Percentiles rank a stretch among this genome's conserved stretches.
Evolutionary conservation across 2,329 filamentous ascomycete species (phyloP).

Genomic region (Fusarium stilboides): DNA sequence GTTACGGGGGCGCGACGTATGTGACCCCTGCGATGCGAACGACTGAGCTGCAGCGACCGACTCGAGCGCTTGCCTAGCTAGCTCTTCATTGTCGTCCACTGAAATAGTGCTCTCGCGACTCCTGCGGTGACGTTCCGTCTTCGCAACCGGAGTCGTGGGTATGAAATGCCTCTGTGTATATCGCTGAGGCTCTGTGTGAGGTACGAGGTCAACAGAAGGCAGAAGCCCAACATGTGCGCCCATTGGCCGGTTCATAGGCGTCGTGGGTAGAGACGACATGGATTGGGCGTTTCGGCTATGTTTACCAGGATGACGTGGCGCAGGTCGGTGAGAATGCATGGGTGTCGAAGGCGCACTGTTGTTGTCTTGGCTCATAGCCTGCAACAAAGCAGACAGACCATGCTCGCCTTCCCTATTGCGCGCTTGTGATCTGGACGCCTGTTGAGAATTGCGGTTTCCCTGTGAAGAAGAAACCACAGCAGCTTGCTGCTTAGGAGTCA

Average conservation of each 20-base stretch:
- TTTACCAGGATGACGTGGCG: constrained; percentile 66
- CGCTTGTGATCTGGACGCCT: constrained; percentile 62
- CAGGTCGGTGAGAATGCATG: constrained; percentile 61
- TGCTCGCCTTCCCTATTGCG: constrained; percentile 69
- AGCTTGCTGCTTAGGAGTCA: constrained; percentile 69
- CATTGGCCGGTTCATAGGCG: constrained; percentile 72
- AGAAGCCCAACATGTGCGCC: constrained; percentile 68
- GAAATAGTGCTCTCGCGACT: constrained; percentile 92
- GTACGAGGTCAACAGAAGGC: constrained; percentile 74
- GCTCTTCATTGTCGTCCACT: constrained; percentile 72
- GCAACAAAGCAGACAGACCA: constrained; percentile 84
- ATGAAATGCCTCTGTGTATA: constrained; percentile 58
- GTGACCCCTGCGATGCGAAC: constrained; percentile 47
- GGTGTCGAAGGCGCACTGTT: constrained; percentile 83
- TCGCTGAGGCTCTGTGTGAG: constrained; percentile 71
- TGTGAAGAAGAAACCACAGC: constrained; percentile 61
- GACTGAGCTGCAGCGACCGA: constrained; percentile 66
- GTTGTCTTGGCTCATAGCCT: constrained; percentile 82
- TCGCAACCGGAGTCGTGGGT: constrained; percentile 62
- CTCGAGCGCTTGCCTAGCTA: constrained; percentile 68
- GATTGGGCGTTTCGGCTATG: constrained; percentile 86
- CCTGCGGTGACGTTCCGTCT: constrained; percentile 68
- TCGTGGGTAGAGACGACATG: constrained; percentile 86
- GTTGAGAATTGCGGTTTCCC: constrained; percentile 62
- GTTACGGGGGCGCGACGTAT: constrained; percentile 47